A percentile compares a stretch with the other conserved stretches of the same genome.
Conservation (phyloP, 352 stramenopile species). For the Globisporangium abappressorium region DNA sequence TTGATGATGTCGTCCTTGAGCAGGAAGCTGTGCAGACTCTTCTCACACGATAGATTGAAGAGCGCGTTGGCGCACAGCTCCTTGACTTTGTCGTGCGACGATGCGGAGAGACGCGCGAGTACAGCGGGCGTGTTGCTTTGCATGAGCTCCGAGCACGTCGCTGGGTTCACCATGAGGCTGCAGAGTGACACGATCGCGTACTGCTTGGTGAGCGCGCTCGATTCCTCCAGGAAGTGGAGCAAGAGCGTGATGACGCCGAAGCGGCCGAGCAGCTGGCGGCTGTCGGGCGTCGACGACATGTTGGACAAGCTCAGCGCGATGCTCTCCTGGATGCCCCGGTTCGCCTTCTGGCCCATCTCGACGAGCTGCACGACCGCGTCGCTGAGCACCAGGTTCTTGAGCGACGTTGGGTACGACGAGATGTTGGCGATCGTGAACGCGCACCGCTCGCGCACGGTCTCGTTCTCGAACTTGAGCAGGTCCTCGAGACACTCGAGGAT, state of each 20-base stretch:
- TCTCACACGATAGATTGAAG: constrained; percentile 80
- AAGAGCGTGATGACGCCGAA: constrained; percentile 71
- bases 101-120: constrained; percentile 41
- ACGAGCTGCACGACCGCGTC: constrained; percentile 67
- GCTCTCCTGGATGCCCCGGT: constrained; percentile 61
- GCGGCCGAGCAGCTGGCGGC: constrained; percentile 48
- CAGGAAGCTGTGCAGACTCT: constrained; percentile 56
- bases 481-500: constrained; percentile 75
- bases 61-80: constrained; percentile 74
- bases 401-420: constrained; percentile 51
- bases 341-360: constrained; percentile 51
- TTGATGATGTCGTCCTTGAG: constrained; percentile 74
- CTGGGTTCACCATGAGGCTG: constrained; percentile 54
- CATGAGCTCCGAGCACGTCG: constrained; percentile 60
- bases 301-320: constrained; percentile 73
- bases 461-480: constrained; percentile 71
- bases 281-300: constrained; percentile 60
- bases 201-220: constrained; percentile 51
- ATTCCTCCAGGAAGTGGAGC: constrained; percentile 61
- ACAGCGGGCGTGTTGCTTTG: constrained; percentile 63
- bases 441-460: constrained; percentile 62
- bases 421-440: constrained; percentile 76
- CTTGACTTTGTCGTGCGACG: constrained; percentile 48
- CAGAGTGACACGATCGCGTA: constrained; percentile 71
- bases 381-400: constrained; percentile 66